Evolutionary conservation across 768 basidiomycete species (phyloP), one percentile per base, ranked within the genome.

Genomic region (Auriscalpium orientale): DNA sequence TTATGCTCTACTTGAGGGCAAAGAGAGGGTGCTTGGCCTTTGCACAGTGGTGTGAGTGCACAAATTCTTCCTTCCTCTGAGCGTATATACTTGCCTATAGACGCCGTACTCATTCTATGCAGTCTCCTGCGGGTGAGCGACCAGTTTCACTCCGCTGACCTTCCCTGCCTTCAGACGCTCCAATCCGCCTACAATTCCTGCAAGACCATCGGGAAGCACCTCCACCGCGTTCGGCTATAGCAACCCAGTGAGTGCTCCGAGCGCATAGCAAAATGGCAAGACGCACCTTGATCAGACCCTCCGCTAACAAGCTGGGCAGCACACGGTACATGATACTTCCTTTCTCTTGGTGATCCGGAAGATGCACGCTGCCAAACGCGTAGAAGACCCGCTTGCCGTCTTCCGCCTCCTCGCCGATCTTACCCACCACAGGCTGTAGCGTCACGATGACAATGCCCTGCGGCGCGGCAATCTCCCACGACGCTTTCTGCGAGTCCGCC

Each of bases 131-230:
- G 33, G 48, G 18, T 11, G 58, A 18, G 57, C 64, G 11, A 68
- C 54, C 8, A 69, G 47, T 51, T 68, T 68, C 15, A 64, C 51
- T 2, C 65, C 67, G 34, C 66, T 67, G 47, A 66, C 64, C 49
- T 62, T 53, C 4, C 35, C 33, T 16, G 18, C 53, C 20, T 38
- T 12, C 33, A 65, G 16, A 46, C 54, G 56, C 40, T 63, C 35
- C 13, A 66, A 37, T 2, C 61, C 67, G 20, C 49, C 58, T 1
- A 53, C 46, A 38, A 68, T 65, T 28, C 67, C 67, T 35, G 58
- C 55, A 20, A 67, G 53, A 11, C 67, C 67, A 28, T 57, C 53
- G 1, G 62, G 51, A 13, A 67, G 22, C 20, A 61, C 46, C 38
- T 66, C 62, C 1, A 67, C 62, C 4, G 51, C 52, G 40, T 62